phyloP scores from a whole-genome alignment of 116 monocot species.

The Posidonia oceanica region DNA sequence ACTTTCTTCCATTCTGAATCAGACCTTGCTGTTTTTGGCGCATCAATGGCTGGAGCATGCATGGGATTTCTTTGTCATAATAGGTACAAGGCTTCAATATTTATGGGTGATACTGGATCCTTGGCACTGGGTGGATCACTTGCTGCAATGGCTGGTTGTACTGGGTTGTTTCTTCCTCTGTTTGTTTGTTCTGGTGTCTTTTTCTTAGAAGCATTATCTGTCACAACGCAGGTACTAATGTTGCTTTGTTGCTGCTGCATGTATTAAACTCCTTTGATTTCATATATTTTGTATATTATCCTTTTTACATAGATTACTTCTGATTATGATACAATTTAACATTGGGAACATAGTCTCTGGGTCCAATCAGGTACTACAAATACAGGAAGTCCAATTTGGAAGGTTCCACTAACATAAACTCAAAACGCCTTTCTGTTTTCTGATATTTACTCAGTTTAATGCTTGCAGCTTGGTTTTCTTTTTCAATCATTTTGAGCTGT shows the following conservation, averaged over 20 bases:
- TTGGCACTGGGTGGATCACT: constrained; percentile 87
- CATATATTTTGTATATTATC: not conserved
- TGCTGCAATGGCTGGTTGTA: constrained; percentile 74
- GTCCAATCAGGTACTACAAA: too few species aligned
- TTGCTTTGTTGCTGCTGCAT: not conserved
- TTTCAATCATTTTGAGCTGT: too few species aligned
- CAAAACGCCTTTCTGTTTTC: too few species aligned
- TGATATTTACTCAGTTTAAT: too few species aligned
- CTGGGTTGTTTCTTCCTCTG: constrained; percentile 89
- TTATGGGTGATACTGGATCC: constrained; percentile 75
- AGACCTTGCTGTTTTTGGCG: constrained; percentile 88
- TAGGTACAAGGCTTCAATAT: constrained; percentile 64
- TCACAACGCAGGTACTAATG: constrained; percentile 55
- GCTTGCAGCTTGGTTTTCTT: too few species aligned
- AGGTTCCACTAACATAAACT: too few species aligned
- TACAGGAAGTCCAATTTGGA: too few species aligned
- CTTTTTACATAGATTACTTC: not conserved
- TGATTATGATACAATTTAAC: too few species aligned
- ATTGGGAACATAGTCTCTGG: too few species aligned
- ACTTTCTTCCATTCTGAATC: constrained; percentile 1
- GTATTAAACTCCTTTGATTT: not conserved
- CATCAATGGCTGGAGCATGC: constrained; percentile 85
- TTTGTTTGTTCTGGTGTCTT: constrained; percentile 60
- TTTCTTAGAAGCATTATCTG: constrained; percentile 39
- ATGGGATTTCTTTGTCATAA: constrained; percentile 89